Evolutionary conservation across 2,329 filamentous ascomycete genomes (phyloP).

Genomic region (Penicillium hesseltinei): DNA sequence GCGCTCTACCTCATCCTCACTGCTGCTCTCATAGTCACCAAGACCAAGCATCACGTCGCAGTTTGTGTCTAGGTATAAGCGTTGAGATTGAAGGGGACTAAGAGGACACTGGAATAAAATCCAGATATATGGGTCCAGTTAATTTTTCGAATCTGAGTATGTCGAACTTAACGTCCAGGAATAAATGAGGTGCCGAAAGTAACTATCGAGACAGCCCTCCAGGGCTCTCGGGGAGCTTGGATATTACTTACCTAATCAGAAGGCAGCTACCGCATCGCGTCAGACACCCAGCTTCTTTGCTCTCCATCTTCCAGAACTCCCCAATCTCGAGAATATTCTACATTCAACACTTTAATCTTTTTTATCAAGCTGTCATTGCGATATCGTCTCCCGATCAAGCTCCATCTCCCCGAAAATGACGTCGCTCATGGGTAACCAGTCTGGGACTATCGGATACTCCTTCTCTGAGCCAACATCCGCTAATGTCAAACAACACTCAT

Average conservation of each 20-base stretch:
- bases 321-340: slow-evolving; percentile 5
- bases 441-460: slow-evolving; percentile 58
- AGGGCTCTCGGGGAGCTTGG: slow-evolving; percentile 11
- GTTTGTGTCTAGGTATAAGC: background rate
- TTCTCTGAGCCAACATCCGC: slow-evolving; percentile 54
- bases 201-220: background rate
- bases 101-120: background rate
- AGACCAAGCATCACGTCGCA: slow-evolving; percentile 40
- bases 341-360: slow-evolving; percentile 2
- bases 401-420: slow-evolving; percentile 46
- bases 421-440: slow-evolving; percentile 51
- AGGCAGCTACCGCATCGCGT: slow-evolving; percentile 42
- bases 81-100: background rate
- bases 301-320: slow-evolving; percentile 13
- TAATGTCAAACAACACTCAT: slow-evolving; percentile 65
- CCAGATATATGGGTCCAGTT: background rate
- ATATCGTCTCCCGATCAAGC: background rate
- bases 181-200: background rate
- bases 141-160: background rate
- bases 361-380: background rate
- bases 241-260: slow-evolving; percentile 34
- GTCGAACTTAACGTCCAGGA: background rate
- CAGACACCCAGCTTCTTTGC: slow-evolving; percentile 25
- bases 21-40: slow-evolving; percentile 46
- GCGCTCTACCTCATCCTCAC: slow-evolving; percentile 41